A percentile compares a stretch with the other conserved stretches of the same genome.
Conservation (phyloP, 2,329 filamentous ascomycete genomes). For the Fusarium virguliforme region DNA sequence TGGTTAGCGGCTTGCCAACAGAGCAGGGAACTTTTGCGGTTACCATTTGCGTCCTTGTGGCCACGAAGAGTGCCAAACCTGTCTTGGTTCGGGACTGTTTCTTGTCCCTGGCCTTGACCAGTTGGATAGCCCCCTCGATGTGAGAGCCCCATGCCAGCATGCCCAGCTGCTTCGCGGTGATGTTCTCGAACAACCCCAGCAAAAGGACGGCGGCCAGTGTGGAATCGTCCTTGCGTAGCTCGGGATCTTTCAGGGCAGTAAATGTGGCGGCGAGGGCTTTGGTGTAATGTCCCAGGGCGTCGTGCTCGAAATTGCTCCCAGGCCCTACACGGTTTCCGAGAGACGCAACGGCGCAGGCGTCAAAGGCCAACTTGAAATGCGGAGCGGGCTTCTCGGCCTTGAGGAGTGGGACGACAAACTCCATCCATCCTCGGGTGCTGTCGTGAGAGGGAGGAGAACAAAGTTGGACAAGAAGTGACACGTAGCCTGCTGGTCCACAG, state of each 20-base stretch:
- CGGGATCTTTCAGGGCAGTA: conserved; percentile 67
- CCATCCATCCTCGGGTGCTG: conserved; percentile 70
- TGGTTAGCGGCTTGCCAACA: conserved; percentile 21
- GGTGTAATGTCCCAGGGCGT: conserved; percentile 69
- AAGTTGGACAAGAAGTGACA: conserved; percentile 76
- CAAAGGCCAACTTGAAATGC: conserved; percentile 72
- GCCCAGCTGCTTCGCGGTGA: conserved; percentile 69
- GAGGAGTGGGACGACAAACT: conserved; percentile 72
- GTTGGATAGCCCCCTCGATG: conserved; percentile 74
- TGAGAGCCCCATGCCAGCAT: conserved; percentile 75
- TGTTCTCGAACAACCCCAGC: conserved; percentile 74
- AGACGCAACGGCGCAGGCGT: conserved; percentile 72
- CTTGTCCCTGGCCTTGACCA: conserved; percentile 71
- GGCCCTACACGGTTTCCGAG: conserved; percentile 66
- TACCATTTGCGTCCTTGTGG: conserved; percentile 75
- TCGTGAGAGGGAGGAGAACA: conserved; percentile 67
- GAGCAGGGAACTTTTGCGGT: conserved; percentile 30
- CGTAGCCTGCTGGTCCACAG: conserved; percentile 69
- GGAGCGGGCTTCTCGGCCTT: conserved; percentile 60
- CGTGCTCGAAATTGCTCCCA: conserved; percentile 54
- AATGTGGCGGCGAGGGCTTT: conserved; percentile 70
- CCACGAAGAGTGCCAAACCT: conserved; percentile 71
- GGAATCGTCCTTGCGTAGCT: conserved; percentile 67
- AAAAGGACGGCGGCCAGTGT: conserved; percentile 74
- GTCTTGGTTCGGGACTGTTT: conserved; percentile 69